These are phyloP conservation scores for Gastrolobium bilobum DNA, from an alignment of 306 rosid genomes.

Conservation along the genomic window DNA sequence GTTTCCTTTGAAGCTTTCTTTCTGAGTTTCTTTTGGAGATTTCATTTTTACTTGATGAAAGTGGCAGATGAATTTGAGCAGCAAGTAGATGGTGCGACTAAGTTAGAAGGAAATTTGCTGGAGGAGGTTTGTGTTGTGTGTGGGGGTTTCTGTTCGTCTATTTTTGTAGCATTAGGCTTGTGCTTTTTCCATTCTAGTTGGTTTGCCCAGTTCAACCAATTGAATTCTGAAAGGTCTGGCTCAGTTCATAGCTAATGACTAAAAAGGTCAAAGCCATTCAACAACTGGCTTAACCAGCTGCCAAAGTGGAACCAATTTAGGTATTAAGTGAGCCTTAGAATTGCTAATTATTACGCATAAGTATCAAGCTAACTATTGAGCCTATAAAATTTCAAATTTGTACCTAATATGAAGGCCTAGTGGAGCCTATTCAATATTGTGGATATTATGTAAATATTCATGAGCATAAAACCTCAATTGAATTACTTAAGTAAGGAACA, in stretches of 20 bases:
- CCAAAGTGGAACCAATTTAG: background rate
- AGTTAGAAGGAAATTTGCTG: slow-evolving; percentile 70
- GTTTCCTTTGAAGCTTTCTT: slow-evolving; percentile 39
- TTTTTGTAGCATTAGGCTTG: slow-evolving; percentile 17
- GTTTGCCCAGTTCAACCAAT: background rate
- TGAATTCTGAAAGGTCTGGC: slow-evolving; percentile 24
- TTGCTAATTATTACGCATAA: slow-evolving; percentile 14
- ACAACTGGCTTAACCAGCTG: slow-evolving; percentile 12
- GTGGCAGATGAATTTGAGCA: slow-evolving; percentile 76
- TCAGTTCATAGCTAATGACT: slow-evolving; percentile 12
- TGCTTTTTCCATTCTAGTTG: slow-evolving; percentile 19
- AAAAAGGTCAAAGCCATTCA: slow-evolving; percentile 8
- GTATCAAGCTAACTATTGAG: background rate
- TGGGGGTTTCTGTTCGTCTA: slow-evolving; percentile 12
- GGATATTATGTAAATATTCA: slow-evolving; percentile 1
- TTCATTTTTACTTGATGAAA: slow-evolving; percentile 51
- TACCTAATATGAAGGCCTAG: slow-evolving; percentile 12
- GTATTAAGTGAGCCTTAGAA: background rate
- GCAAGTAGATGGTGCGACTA: slow-evolving; percentile 75
- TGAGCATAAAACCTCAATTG: slow-evolving; percentile 1
- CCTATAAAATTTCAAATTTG: background rate
- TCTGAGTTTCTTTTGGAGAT: slow-evolving; percentile 38
- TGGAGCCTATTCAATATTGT: slow-evolving; percentile 1
- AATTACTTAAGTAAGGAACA: slow-evolving; percentile 6
- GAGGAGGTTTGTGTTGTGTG: slow-evolving; percentile 80